phyloP scores from a whole-genome alignment of 2,329 filamentous ascomycete genomes.

The Coleophoma crateriformis region DNA sequence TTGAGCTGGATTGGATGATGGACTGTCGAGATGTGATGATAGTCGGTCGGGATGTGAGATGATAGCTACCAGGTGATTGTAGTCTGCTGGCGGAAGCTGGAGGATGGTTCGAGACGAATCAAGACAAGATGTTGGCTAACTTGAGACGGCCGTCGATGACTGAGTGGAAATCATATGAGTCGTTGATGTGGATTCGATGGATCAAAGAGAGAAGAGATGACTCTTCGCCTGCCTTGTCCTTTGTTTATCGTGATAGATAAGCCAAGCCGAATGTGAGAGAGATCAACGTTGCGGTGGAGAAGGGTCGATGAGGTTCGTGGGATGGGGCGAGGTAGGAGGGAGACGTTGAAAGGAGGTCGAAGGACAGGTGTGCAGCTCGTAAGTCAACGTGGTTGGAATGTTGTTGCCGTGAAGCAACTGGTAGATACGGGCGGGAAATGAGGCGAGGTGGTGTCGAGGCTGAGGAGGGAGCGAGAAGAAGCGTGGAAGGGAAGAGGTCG shows the following conservation, averaged over 20 bases:
- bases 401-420: conserved; percentile 1
- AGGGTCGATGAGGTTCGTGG: no score
- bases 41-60: neutral
- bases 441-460: conserved; percentile 11
- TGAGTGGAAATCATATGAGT: conserved; percentile 35
- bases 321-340: neutral
- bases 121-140: conserved; percentile 24
- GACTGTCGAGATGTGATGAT: conserved; percentile 9
- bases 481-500: conserved; percentile 11
- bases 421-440: conserved; percentile 3
- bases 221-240: conserved; percentile 33
- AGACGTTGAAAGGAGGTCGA: conserved; percentile 3
- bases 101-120: conserved; percentile 1
- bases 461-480: conserved; percentile 10
- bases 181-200: conserved; percentile 27
- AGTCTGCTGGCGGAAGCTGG: conserved; percentile 1
- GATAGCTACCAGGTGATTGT: neutral
- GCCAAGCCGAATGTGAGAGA: no score
- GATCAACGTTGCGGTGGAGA: no score
- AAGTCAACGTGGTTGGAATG: neutral
- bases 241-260: neutral
- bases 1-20: conserved; percentile 8
- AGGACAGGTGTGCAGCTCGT: conserved; percentile 1
- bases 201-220: conserved; percentile 42
- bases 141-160: conserved; percentile 31